Evolutionary conservation across 2,329 filamentous ascomycete species (phyloP), one percentile per base, ranked within the genome.

Genomic region (Helotiales sp.): DNA sequence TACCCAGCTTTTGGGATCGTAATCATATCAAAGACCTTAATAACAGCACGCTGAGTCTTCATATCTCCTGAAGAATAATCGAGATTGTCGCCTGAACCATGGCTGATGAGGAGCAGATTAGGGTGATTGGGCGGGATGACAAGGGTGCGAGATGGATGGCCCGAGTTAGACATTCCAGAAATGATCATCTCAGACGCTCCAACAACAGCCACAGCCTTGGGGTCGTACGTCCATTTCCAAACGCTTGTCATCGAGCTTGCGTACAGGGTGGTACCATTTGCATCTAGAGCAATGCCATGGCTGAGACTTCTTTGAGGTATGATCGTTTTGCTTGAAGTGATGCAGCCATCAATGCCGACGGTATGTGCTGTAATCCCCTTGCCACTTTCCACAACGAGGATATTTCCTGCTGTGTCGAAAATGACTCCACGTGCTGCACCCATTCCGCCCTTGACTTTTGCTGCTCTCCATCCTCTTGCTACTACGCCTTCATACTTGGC

Each of bases 21-120:
- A n/a, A 22, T 63, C 45, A 72, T 47, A 32, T 72, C 65, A 43
- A 72, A 72, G 0, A 71, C 70, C 28, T 71, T 72, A 22, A 71
- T 60, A 32, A 69, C 66, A 6, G 70, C 65, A 30, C 70, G 70
- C 20, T 57, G 67, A 8, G 67, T 67, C 2, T 58, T 45, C n/a
- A 60, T 34, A 47, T 67, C 63, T 11, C 55, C 64, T 8, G 69
- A 37, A 15, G 70, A 57, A 17, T 58, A 63, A 61, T 71, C 70
- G 5, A 69, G 57, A 43, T 72, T 72, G 6, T 50, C 69, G 17
- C 64, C 65, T 43, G 70, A 69, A 10, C 70, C 69, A 61, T 71
- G 70, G 22, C 67, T 71, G 30, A 72, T 69, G 15, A 71, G 50
- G 8, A 71, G 60, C 4, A 69, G 22, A 47, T 72, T 69, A 30